phyloP scores from a whole-genome alignment of 257 asterid species.

The Capsicum rhomboideum region DNA sequence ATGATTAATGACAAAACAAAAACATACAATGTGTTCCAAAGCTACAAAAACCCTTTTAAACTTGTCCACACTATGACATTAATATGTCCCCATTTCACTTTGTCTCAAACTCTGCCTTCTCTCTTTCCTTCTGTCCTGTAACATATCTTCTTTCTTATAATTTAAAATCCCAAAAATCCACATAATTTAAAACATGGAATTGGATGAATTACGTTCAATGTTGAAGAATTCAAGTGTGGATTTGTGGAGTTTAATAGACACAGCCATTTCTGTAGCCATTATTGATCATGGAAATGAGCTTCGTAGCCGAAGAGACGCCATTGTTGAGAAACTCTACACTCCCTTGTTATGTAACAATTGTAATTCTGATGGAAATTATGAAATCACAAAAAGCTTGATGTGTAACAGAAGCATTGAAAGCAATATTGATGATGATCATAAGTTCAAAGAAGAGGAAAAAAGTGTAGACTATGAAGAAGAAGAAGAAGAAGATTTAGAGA shows the following conservation, averaged over 20 bases:
- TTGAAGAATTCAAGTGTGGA: slow-evolving; percentile 39
- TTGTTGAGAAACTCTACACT: slow-evolving; percentile 35
- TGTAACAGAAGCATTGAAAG: not conserved
- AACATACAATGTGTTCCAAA: not conserved
- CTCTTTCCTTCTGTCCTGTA: not conserved
- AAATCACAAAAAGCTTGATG: not conserved
- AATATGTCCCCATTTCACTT: not conserved
- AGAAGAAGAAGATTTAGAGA: slow-evolving; percentile 17
- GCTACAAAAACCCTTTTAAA: not conserved
- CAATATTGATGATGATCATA: not conserved
- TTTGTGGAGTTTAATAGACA: slow-evolving; percentile 45
- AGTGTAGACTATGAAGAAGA: not conserved
- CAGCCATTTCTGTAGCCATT: slow-evolving; percentile 35
- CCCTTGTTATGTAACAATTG: slow-evolving; percentile 16
- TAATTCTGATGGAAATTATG: not conserved
- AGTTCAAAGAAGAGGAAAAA: not conserved
- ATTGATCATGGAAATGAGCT: slow-evolving; percentile 33
- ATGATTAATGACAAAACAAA: not conserved
- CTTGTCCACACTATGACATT: not conserved
- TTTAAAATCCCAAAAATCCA: not conserved
- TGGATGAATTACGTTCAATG: slow-evolving; percentile 33
- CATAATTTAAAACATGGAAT: slow-evolving; percentile 25
- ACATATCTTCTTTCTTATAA: not conserved
- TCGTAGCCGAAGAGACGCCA: slow-evolving; percentile 32
- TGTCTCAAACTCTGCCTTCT: not conserved